A percentile compares a stretch with the other conserved stretches of the same genome.
Evolutionary conservation across 176 grass and related monocot species (phyloP).

Genomic region (Pharus latifolius): DNA sequence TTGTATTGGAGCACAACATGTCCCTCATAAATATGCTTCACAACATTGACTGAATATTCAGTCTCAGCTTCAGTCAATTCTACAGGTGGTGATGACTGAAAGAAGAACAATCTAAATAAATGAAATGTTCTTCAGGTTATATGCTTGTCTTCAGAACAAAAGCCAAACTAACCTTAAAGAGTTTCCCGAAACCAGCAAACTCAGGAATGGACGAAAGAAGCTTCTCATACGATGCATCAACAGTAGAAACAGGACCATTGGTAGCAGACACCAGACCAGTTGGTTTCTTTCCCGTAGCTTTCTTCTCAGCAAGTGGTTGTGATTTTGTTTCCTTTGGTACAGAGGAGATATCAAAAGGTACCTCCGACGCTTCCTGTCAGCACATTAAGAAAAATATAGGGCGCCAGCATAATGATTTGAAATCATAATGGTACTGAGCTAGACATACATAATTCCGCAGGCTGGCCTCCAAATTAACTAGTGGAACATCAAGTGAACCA

Average conservation of each 20-base stretch:
- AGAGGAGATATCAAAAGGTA: slow-evolving; percentile 78
- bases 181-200: slow-evolving; percentile 77
- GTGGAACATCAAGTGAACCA: slow-evolving; percentile 86
- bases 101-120: slow-evolving; percentile 10
- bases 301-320: slow-evolving; percentile 90
- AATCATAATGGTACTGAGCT: neutral
- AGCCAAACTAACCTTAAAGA: slow-evolving; percentile 67
- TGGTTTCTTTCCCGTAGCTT: slow-evolving; percentile 79
- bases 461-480: slow-evolving; percentile 85
- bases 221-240: slow-evolving; percentile 87
- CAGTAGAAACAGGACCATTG: slow-evolving; percentile 46
- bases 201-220: slow-evolving; percentile 90
- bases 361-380: slow-evolving; percentile 66
- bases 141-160: neutral
- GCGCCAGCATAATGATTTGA: neutral
- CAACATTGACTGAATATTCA: slow-evolving; percentile 94
- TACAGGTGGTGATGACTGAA: slow-evolving; percentile 81
- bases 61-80: slow-evolving; percentile 98
- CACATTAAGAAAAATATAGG: slow-evolving; percentile 18
- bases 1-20: slow-evolving; percentile 92
- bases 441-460: slow-evolving; percentile 70
- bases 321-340: slow-evolving; percentile 76
- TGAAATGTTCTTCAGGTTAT: neutral
- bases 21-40: slow-evolving; percentile 86
- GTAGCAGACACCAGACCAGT: slow-evolving; percentile 49